Base-by-base conservation (phyloP, 805 yeast genomes). In the Cyberlindnera euphorbiiphila region DNA sequence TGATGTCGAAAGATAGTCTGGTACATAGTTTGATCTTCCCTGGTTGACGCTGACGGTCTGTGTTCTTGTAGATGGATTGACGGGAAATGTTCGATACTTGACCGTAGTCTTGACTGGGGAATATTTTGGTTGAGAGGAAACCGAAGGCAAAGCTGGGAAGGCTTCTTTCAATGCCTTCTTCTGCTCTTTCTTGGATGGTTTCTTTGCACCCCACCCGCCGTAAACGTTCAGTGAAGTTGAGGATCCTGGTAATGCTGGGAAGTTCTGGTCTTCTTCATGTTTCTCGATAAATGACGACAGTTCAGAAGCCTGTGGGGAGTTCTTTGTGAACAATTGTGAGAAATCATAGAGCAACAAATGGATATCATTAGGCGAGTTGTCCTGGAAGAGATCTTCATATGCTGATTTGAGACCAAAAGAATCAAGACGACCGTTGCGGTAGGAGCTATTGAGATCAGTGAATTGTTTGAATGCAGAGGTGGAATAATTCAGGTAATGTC, bases 401-500 rank as follows among this genome's bases (percentile, higher is more conserved):
- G 63, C 57, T 3, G 51, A 49, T 12, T 74, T 52, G 18, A 85
- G 56, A 9, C 72, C 76, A 4, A 54, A 45, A 0, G 81, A 79
- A 6, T 69, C 57, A 1, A 82, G 47, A 15, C 64, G 61, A 27
- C 68, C 68, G 20, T 68, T 57, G 25, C 68, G 66, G 53, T 64
- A 85, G 9, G 62, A 54, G 14, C 61, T 61, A 50, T 81, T 83
- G 11, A 74, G 43, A 2, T 61, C 57, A 18, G 61, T 54, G 56
- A 86, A 87, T 35, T 62, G 53, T 8, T 65, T 64, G 45, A 79
- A 66, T 8, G 65, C 65, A 6, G 60, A 57, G 10, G 58, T 57
- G 20, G 78, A 68, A 47, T 81, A 77, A 35, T 75, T 69, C 36
- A 85, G 61, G 55, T 86, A 85, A 57, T 84, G 88, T 55, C 81